Evolutionary conservation across 2,329 filamentous ascomycete genomes (phyloP), one percentile per base, ranked within the genome.

Genomic region (Fusarium humuli): DNA sequence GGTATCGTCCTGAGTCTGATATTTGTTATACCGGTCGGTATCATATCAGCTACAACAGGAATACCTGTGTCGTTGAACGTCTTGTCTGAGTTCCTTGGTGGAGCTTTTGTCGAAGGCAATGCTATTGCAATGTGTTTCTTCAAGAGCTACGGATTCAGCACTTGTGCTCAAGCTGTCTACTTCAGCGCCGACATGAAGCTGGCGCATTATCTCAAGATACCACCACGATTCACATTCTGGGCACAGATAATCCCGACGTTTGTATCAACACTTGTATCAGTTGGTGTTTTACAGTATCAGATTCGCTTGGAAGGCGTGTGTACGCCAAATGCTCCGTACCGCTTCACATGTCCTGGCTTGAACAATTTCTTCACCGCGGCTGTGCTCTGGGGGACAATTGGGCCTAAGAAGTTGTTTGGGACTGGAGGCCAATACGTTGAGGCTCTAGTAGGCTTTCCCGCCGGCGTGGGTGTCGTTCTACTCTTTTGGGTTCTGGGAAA

Each of bases 121-220:
- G 81, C 83, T 3, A 70, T 84, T n/a, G 82, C 79, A 45, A 82
- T 84, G 78, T 83, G 81, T 74, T 83, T 80, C 72, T 84, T 85
- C 77, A 85, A 85, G 76, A 76, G 79, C 1, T 82, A 78, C 34
- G 80, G 76, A 41, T 80, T 77, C 61, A 75, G 80, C 16, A 77
- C 79, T 1, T 77, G 76, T 14, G 75, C 76, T 3, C 79, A 81
- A 22, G 79, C 80, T 1, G 67, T 82, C 5, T 71, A 74, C 52
- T 82, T 82, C 52, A 77, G 68, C 55, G 77, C 69, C 46, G 81
- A 78, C 46, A 69, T 79, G 47, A 81, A 81, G 68, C 57, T 81
- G 25, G 79, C 78, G 5, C 79, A 81, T 59, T 85, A 86, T 72
- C 81, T 86, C 73, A 86, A 86, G 73, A 77, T 81, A 53, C 78